Evolutionary conservation across 2,329 filamentous ascomycete species (phyloP).

Genomic region (Claviceps quebecensis): DNA sequence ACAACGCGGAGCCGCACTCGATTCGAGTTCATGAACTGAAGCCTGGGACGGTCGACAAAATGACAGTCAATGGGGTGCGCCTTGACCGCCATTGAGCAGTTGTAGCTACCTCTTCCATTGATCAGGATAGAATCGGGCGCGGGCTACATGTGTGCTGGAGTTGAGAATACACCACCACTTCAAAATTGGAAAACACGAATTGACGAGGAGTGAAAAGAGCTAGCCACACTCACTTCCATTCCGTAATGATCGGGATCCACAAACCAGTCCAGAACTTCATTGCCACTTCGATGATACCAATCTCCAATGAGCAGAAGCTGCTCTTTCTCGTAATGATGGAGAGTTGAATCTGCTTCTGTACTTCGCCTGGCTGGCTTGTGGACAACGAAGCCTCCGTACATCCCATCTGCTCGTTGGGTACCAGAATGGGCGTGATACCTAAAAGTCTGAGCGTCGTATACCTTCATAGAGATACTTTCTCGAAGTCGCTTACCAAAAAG

Average conservation of each 20-base stretch:
- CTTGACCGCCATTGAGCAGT: conserved; percentile 10
- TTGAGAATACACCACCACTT: conserved; percentile 5
- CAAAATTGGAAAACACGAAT: conserved; percentile 9
- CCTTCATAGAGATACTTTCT: not conserved
- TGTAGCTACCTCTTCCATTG: conserved; percentile 19
- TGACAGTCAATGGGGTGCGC: conserved; percentile 8
- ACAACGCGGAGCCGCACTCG: conserved; percentile 9
- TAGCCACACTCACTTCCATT: conserved; percentile 7
- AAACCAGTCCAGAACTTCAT: conserved; percentile 13
- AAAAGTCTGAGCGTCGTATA: not conserved
- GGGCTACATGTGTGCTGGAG: conserved; percentile 20
- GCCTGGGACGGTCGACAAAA: conserved; percentile 2
- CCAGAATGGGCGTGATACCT: conserved; percentile 50
- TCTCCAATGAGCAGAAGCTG: conserved; percentile 24
- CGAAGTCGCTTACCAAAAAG: conserved; percentile 36
- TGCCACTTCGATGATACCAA: conserved; percentile 23
- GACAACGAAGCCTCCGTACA: conserved; percentile 16
- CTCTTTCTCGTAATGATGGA: conserved; percentile 17
- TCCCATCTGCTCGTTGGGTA: conserved; percentile 25
- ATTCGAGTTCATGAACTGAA: conserved; percentile 4
- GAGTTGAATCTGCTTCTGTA: conserved; percentile 8
- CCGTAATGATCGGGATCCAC: conserved; percentile 12
- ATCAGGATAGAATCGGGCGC: conserved; percentile 26
- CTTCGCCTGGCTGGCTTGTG: conserved; percentile 21
- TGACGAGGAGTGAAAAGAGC: not conserved